Evolutionary conservation across 2,329 filamentous ascomycete genomes (phyloP), one percentile per base, ranked within the genome.

Genomic region (Furcasterigmium sp.): DNA sequence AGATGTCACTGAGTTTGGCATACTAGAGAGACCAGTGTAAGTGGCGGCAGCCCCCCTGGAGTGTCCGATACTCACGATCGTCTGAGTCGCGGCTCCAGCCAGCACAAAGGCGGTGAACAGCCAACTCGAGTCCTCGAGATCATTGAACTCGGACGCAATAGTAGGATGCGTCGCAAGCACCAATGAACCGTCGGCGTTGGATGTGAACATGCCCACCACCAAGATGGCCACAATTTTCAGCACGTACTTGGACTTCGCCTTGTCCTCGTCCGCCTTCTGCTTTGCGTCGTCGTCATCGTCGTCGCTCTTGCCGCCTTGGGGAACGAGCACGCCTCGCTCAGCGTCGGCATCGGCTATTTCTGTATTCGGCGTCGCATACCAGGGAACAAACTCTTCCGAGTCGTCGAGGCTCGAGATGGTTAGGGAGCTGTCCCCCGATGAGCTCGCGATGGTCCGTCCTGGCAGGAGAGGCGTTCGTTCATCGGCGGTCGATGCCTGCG

Each of bases 151-250:
- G 9, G 79, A 84, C 0, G 78, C 74, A 41, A 84, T 80, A 4
- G 67, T 67, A 1, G 76, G 75, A 45, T 84, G 79, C 0, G 83
- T 85, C 0, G 85, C 83, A 25, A 88, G 63, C 0, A 88, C 72
- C 0, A 88, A 64, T 2, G 80, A 82, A 0, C 67, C 63, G 53
- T 89, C 85, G 14, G 77, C 75, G 43, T 82, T 81, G 7, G 76
- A 75, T 11, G 85, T 75, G 51, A 88, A 86, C 13, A 84, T 78
- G 10, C 60, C 60, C 10, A 57, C 20, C 8, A 56, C 41, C 32
- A 57, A 39, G 3, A 56, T 53, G 23, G 53, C 49, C 1, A 59
- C 46, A 4, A 53, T 51, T 46, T 50, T 47, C 19, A 54, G n/a
- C 5, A 55, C 51, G 11, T 39, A 36, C 18, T 25, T 32, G 10